These are phyloP conservation scores for Chrysopogon serrulatus DNA, from an alignment of 176 grass and related monocot genomes.

Conservation along the genomic window DNA sequence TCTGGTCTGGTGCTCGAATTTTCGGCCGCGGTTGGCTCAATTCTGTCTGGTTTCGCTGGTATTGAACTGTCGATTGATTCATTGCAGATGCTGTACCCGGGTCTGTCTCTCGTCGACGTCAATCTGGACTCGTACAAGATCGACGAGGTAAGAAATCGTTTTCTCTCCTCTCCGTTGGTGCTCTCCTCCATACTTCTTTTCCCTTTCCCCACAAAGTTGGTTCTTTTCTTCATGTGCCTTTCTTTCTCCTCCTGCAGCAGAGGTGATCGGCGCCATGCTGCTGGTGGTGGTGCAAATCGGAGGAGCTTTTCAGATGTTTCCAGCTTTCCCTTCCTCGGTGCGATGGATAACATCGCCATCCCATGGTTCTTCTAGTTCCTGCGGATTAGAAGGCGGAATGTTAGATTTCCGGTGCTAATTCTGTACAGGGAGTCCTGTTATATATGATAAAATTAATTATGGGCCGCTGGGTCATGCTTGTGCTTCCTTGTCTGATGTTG, in stretches of 20 bases:
- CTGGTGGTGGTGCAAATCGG: slow-evolving; percentile 15
- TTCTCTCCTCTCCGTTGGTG: neutral
- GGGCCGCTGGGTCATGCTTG: neutral
- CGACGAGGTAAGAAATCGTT: slow-evolving; percentile 23
- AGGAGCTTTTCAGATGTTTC: slow-evolving; percentile 13
- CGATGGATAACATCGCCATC: slow-evolving; percentile 7
- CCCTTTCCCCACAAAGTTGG: neutral
- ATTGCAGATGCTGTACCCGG: slow-evolving; percentile 40
- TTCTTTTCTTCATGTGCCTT: slow-evolving; percentile 22
- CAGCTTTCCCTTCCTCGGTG: neutral
- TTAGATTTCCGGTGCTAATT: slow-evolving; percentile 7
- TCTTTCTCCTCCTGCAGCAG: slow-evolving; percentile 19
- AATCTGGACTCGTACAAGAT: slow-evolving; percentile 42
- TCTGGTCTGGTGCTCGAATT: neutral
- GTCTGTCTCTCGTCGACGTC: slow-evolving; percentile 17
- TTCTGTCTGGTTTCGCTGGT: neutral
- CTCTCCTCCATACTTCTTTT: neutral
- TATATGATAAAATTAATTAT: neutral
- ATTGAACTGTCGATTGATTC: too few species aligned
- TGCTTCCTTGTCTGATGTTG: neutral
- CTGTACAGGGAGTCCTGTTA: neutral
- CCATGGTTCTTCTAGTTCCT: slow-evolving; percentile 1
- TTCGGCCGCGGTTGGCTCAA: neutral
- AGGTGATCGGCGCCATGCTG: slow-evolving; percentile 26
- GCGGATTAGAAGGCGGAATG: neutral